These are phyloP conservation scores for Camellia lanceoleosa DNA, from an alignment of 148 eudicot genomes.

Conservation along the genomic window DNA sequence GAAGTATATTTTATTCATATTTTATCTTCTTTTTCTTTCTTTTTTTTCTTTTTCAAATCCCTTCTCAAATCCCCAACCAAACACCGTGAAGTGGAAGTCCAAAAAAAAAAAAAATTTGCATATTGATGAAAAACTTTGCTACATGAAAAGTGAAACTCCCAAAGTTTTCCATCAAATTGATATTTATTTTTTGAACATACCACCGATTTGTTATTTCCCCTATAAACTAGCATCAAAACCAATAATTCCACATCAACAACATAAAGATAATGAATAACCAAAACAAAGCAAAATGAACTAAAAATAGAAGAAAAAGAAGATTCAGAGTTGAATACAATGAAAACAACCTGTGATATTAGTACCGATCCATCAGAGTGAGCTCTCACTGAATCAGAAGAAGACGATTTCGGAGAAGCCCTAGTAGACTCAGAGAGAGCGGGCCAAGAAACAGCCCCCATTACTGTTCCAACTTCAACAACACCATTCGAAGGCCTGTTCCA, in stretches of 20 bases:
- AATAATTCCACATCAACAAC: neutral
- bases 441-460: constrained; percentile 74
- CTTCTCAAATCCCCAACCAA: too few relatives aligned
- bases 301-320: neutral
- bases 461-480: constrained; percentile 46
- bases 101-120: too few relatives aligned
- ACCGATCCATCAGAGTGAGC: constrained; percentile 41
- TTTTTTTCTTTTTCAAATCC: too few relatives aligned
- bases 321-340: neutral
- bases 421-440: constrained; percentile 81
- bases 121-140: too few relatives aligned
- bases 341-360: constrained; percentile 40
- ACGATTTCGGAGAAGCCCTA: constrained; percentile 46
- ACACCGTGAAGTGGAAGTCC: too few relatives aligned
- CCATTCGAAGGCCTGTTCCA: constrained; percentile 54
- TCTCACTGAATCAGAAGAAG: constrained; percentile 49
- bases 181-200: too few relatives aligned
- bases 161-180: too few relatives aligned
- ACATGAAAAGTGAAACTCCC: too few relatives aligned
- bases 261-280: neutral
- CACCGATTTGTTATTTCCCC: too few relatives aligned
- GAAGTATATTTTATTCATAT: too few relatives aligned
- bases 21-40: too few relatives aligned
- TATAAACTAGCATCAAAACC: neutral
- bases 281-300: neutral